Evolutionary conservation across 1,139 yeast genomes (phyloP), one percentile per base, ranked within the genome.

Genomic region (Geotrichum phurueaensis): DNA sequence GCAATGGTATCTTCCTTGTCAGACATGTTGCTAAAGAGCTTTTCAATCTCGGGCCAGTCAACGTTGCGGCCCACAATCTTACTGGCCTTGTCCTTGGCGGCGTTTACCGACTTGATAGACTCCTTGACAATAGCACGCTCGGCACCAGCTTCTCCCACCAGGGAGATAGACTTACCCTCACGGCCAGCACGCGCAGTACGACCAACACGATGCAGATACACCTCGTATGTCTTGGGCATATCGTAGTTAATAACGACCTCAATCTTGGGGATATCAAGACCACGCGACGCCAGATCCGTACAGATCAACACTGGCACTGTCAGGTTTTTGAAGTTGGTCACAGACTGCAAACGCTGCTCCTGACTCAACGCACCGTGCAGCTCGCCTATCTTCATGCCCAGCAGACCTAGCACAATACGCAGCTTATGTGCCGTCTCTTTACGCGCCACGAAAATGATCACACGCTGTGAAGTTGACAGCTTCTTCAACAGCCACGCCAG

Each of bases 171-270:
- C 61, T 83, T 82, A 81, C 99, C 99, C 60, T 89, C 90, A 74
- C 98, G 84, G 48, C 99, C 99, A 59, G 97, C 99, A 83, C 99
- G 89, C 12, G 99, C 99, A 60, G 99, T 94, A 81, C 99, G 89
- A 76, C 99, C 99, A 65, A 95, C 97, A 79, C 99, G 87, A 76
- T 94, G 99, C 72, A 94, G 79, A 73, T 94, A 95, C 51, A 91
- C 83, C 67, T 94, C 99, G 70, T 88, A 86, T 27, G 88, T 80
- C 72, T 90, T 89, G 58, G 99, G 99, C 96, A 95, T 90, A 71
- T 95, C 99, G 73, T 81, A 95, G 75, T 94, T 94, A 70, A 94
- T 82, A 59, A 94, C 99, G 63, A 87, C 85, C 73, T 91, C 98
- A 73, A 94, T 91, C 76, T 92, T 92, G 64, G 98, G 98, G 71